Base-by-base conservation (phyloP, 2,329 filamentous ascomycete genomes). In the Didymosphaeria variabile region DNA sequence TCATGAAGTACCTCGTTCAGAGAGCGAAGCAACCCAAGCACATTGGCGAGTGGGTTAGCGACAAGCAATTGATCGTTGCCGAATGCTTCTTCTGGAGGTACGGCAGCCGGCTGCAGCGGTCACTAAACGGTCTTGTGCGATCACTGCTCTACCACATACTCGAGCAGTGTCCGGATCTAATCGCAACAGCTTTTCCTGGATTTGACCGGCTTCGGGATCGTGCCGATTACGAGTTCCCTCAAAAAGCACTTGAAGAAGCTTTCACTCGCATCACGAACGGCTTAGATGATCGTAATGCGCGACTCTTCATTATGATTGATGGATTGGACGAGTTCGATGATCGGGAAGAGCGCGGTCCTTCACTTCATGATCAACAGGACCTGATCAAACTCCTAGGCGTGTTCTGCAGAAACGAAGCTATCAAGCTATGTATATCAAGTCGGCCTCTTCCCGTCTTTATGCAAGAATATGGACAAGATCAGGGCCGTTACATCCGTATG, bases 11-110 rank as follows among this genome's bases (percentile, higher is more conserved):
- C 47, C 44, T 79, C 5, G 26, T 61, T 0, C 23, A 55, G 1
- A 51, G 67, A 7, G 3, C 23, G 3, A 12, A 44, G 4, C 71
- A 69, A 0, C 21, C 13, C 5, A 15, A 57, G 0, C 13, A 50
- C 2, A 57, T 77, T 12, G 12, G 59, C 1, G 6, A 15, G 1
- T 76, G 73, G 72, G 44, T 59, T 1, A 54, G 47, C 6, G 8
- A 8, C 15, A 13, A 32, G 9, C 13, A 45, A 13, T 3, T 64
- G 15, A 9, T 60, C 0, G 52, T 72, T 0, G 31, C 67, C 5
- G 62, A 66, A 1, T 67, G 69, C 51, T 77, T 69, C 60, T 73
- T 77, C 38, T 78, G 75, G 73, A 67, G 55, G 7, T 58, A 66
- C 0, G 74, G 72, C 2, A 58, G 40, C 2, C n/a, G 5, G 2